phyloP scores from a whole-genome alignment of 139 green algal species.

The Axilococcus clingmanii region DNA sequence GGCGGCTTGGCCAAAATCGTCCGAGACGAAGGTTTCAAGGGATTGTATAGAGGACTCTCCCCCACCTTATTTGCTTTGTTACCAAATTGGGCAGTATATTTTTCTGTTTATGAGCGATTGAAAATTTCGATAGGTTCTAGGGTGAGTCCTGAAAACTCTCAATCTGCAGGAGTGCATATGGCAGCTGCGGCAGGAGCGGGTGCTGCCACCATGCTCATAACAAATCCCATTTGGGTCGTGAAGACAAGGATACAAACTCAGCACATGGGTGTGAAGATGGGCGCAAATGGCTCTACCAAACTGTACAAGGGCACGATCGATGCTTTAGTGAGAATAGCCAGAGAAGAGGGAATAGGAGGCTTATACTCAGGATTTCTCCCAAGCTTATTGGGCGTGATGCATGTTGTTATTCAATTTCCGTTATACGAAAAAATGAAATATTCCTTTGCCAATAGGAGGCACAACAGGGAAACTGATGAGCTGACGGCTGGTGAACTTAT shows the following conservation, averaged over 20 bases:
- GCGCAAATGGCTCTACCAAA: constrained; percentile 4
- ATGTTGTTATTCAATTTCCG: constrained; percentile 95
- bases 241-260: constrained; percentile 87
- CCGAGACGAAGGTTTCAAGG: constrained; percentile 63
- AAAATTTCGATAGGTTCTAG: constrained; percentile 42
- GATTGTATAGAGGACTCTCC: constrained; percentile 84
- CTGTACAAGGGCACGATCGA: constrained; percentile 64
- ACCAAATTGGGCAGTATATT: constrained; percentile 98
- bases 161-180: constrained; percentile 53
- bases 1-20: constrained; percentile 70
- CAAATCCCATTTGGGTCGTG: constrained; percentile 94
- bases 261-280: constrained; percentile 25
- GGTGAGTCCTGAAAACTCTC: constrained; percentile 8
- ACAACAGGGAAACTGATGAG: constrained; percentile 2
- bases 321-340: constrained; percentile 65
- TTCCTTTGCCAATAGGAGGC: constrained; percentile 6
- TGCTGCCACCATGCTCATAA: constrained; percentile 72
- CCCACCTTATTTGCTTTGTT: constrained; percentile 91
- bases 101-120: constrained; percentile 82
- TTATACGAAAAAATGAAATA: constrained; percentile 90
- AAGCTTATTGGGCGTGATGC: constrained; percentile 77
- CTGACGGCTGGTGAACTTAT: constrained; percentile 56
- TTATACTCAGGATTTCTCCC: constrained; percentile 86
- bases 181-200: constrained; percentile 73
- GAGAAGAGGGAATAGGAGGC: constrained; percentile 77